Evolutionary conservation across 2,329 filamentous ascomycete species (phyloP), one percentile per base, ranked within the genome.

Genomic region (Fonsecaea erecta): DNA sequence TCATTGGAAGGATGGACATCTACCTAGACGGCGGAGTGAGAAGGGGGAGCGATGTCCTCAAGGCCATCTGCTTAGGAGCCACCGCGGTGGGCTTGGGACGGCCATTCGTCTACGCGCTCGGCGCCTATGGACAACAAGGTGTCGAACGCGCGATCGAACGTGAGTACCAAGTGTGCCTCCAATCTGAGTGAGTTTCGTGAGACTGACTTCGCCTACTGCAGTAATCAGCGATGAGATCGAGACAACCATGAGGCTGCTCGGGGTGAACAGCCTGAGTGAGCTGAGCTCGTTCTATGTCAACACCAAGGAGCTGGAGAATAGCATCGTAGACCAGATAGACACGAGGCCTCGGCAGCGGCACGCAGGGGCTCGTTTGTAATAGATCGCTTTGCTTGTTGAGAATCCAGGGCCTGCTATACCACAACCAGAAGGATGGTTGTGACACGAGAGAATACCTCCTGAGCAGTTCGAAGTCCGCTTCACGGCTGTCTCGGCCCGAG

Each of bases 1-100:
- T 84, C 0, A 81, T 85, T 53, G 76, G 79, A 12, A 75, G 76
- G 46, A 77, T 85, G 66, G 82, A 86, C 60, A 75, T 86, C 1
- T 83, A 81, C 52, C 77, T 86, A 21, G 84, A 86, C 61, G 82
- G 84, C 32, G 84, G 83, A 0, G 81, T 86, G 59, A 78, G 81
- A 34, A 79, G 84, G 1, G 84, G 84, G 0, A 81, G 82, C 0
- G 84, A 86, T 66, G 80, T 86, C 4, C 76, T 86, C 32, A 86
- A 85, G 68, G 83, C 83, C 0, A 71, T 86, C 7, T 81, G 80
- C 21, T 74, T 86, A 0, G 84, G 84, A 0, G 84, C 83, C 2
- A 84, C 79, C 0, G 83, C 82, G 9, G 83, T 86, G 2, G 82
- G 82, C 0, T 78, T 86, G 58, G 84, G 83, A 0, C 74, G 84